Conservation (phyloP, 2,329 filamentous ascomycete species). For the Xylariaceae sp. region DNA sequence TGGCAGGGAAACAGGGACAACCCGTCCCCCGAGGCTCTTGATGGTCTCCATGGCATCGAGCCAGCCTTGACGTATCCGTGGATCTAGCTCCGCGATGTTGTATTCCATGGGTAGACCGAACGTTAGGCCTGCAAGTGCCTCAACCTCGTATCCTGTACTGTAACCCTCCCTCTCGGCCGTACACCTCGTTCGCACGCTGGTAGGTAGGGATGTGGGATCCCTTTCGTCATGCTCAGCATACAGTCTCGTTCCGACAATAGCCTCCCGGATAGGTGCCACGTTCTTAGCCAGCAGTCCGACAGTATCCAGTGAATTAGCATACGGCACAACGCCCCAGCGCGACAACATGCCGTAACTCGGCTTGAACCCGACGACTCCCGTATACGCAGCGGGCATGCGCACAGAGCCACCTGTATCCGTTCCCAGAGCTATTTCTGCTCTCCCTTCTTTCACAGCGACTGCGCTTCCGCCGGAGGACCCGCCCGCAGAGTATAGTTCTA, state of each 20-base stretch:
- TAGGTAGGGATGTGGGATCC: slow-evolving; percentile 71
- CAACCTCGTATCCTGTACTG: slow-evolving; percentile 9
- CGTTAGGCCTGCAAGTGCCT: slow-evolving; percentile 35
- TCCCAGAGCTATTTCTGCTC: slow-evolving; percentile 65
- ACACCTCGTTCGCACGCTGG: slow-evolving; percentile 50
- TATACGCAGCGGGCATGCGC: slow-evolving; percentile 82
- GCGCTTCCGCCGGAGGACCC: slow-evolving; percentile 95
- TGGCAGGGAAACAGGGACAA: slow-evolving; percentile 77
- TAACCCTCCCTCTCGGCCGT: slow-evolving; percentile 29
- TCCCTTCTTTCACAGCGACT: slow-evolving; percentile 66
- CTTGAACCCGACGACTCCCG: slow-evolving; percentile 79
- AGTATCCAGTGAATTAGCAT: slow-evolving; percentile 89
- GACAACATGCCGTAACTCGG: slow-evolving; percentile 87
- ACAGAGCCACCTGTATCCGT: slow-evolving; percentile 94
- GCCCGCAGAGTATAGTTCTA: slow-evolving; percentile 57
- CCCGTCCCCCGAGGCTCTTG: slow-evolving; percentile 59
- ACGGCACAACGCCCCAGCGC: slow-evolving; percentile 80
- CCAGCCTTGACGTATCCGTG: slow-evolving; percentile 69
- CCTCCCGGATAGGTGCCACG: slow-evolving; percentile 46
- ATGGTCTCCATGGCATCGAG: slow-evolving; percentile 55
- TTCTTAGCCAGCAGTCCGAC: slow-evolving; percentile 69
- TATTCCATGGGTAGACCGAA: slow-evolving; percentile 71
- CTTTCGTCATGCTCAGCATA: slow-evolving; percentile 55
- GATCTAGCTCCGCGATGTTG: slow-evolving; percentile 77
- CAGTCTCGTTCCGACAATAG: slow-evolving; percentile 50